A percentile compares a stretch with the other conserved stretches of the same genome.
phyloP scores from a whole-genome alignment of 2,329 filamentous ascomycete species.

The Claviceps fusiformis region DNA sequence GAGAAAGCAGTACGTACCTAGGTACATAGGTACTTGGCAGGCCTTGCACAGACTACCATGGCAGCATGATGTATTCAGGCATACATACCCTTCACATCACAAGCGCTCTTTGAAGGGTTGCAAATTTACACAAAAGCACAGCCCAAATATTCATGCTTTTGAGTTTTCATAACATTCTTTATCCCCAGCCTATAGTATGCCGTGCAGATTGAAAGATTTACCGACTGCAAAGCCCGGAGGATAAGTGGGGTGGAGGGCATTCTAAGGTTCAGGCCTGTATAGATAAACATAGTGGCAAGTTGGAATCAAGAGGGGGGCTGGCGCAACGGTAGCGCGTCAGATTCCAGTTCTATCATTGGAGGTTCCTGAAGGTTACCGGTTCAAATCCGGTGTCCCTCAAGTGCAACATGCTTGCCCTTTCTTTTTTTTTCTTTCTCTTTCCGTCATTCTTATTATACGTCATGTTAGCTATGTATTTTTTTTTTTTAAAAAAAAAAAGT shows the following conservation, averaged over 20 bases:
- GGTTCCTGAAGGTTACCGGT: constrained; percentile 6
- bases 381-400: constrained; percentile 8
- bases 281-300: accelerated
- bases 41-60: neutral
- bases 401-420: neutral
- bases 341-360: neutral
- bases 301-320: constrained; percentile 3
- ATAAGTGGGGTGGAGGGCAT: neutral
- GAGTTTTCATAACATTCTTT: neutral
- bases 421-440: neutral
- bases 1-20: neutral
- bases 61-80: too few relatives aligned
- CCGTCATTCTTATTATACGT: too few relatives aligned
- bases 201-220: too few relatives aligned
- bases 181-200: neutral
- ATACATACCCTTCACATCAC: too few relatives aligned
- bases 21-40: too few relatives aligned
- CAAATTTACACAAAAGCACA: neutral
- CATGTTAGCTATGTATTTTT: too few relatives aligned
- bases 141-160: neutral
- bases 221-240: too few relatives aligned
- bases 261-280: neutral
- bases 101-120: neutral
- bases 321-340: constrained; percentile 9
- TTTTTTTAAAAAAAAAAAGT: too few relatives aligned